phyloP scores from a whole-genome alignment of 1,139 yeast genomes.

The Kluyveromyces marxianus region DNA sequence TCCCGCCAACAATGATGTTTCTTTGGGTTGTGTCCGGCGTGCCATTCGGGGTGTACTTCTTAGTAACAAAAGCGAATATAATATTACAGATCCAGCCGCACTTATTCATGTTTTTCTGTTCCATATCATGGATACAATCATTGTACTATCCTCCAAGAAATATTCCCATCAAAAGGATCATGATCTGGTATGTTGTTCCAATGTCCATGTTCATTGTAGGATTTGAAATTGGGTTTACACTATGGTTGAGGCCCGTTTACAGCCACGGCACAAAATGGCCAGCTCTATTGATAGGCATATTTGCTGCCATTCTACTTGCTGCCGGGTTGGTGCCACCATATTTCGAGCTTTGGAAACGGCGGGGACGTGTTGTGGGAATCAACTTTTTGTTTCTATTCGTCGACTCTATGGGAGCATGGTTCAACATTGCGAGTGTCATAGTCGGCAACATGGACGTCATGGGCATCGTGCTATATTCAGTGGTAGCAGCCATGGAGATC shows the following conservation, averaged over 20 bases:
- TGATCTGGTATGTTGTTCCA: constrained; percentile 18
- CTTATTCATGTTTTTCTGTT: constrained; percentile 66
- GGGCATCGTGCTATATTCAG: constrained; percentile 67
- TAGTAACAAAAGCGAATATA: constrained; percentile 61
- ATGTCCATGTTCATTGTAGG: constrained; percentile 47
- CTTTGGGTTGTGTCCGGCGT: constrained; percentile 79
- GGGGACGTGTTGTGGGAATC: constrained; percentile 82
- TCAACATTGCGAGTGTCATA: constrained; percentile 61
- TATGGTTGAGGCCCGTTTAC: constrained; percentile 63
- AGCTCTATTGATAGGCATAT: constrained; percentile 62
- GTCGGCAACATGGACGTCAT: constrained; percentile 60
- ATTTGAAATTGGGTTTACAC: constrained; percentile 59
- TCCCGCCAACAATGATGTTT: constrained; percentile 78
- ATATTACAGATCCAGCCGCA: constrained; percentile 85
- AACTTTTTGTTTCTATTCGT: constrained; percentile 73
- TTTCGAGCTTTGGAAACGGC: constrained; percentile 68
- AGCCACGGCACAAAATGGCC: constrained; percentile 58
- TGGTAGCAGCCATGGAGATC: constrained; percentile 64
- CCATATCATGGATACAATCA: constrained; percentile 62
- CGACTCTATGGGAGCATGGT: constrained; percentile 76
- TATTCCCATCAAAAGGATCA: constrained; percentile 36
- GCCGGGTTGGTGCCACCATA: constrained; percentile 84
- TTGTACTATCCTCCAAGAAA: constrained; percentile 73
- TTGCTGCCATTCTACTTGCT: constrained; percentile 71
- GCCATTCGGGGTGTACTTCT: constrained; percentile 76